Evolutionary conservation across 2,329 filamentous ascomycete genomes (phyloP).

Genomic region (Arthrobotrys musiformis): DNA sequence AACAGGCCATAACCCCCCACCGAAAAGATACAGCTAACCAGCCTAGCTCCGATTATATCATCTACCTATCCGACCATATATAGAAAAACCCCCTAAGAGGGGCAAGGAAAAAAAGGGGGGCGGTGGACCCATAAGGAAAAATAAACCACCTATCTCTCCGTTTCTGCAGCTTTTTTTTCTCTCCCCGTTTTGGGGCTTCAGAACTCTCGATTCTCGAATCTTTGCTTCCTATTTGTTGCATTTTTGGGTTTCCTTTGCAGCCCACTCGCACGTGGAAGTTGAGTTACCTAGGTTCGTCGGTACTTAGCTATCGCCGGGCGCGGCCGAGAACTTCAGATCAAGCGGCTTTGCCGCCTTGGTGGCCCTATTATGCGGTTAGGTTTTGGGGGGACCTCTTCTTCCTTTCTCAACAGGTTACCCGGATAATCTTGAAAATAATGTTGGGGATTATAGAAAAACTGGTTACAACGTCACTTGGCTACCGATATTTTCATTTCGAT

Average conservation of each 20-base stretch:
- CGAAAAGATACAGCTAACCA: too few species aligned
- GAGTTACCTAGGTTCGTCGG: slow-evolving; percentile 11
- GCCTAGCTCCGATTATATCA: not conserved
- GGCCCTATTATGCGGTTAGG: too few species aligned
- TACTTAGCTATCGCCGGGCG: not conserved
- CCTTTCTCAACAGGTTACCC: not conserved
- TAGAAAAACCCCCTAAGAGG: too few species aligned
- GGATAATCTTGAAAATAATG: not conserved
- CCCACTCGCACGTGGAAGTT: not conserved
- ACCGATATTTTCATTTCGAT: not conserved
- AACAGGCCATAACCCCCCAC: too few species aligned
- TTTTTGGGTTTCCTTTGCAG: not conserved
- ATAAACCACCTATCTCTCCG: not conserved
- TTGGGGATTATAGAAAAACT: not conserved
- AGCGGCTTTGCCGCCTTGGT: not conserved
- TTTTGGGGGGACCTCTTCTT: too few species aligned
- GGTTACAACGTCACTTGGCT: not conserved
- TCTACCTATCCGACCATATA: too few species aligned
- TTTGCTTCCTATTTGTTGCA: slow-evolving; percentile 7
- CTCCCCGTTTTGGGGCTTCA: too few species aligned
- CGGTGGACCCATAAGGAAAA: not conserved
- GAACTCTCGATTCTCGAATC: not conserved
- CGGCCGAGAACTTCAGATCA: not conserved
- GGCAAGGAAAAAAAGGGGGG: not conserved
- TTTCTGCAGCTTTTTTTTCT: not conserved